Percentiles rank a stretch among this genome's conserved stretches.
Conservation (phyloP, 2,329 filamentous ascomycete genomes). For the Aspergillus calidoustus region DNA sequence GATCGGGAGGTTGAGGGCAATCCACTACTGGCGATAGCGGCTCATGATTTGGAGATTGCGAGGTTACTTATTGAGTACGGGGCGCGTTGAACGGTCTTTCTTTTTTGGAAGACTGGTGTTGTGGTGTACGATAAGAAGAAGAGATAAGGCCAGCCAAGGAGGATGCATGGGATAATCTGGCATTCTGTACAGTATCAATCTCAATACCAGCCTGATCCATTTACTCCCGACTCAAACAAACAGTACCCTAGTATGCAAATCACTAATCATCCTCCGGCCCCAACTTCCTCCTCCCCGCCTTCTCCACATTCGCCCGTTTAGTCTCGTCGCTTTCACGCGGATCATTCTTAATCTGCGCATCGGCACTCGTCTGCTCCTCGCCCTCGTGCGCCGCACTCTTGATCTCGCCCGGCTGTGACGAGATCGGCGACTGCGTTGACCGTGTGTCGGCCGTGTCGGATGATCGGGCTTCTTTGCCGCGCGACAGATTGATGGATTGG, state of each 20-base stretch:
- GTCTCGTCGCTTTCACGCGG: neutral
- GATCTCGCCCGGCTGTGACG: neutral
- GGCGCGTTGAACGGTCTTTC: neutral
- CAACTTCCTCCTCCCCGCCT: slow-evolving; percentile 8
- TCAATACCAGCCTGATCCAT: too few relatives aligned
- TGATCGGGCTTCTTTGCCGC: slow-evolving; percentile 8
- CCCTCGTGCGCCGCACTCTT: slow-evolving; percentile 19
- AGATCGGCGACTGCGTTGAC: slow-evolving; percentile 10
- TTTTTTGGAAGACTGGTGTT: too few relatives aligned
- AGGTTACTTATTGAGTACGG: neutral
- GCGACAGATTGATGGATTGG: slow-evolving; percentile 10
- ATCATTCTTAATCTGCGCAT: slow-evolving; percentile 17
- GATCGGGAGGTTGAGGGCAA: too few relatives aligned
- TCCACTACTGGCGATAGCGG: neutral
- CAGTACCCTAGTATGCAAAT: neutral
- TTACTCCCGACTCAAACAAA: too few relatives aligned
- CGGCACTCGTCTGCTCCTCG: slow-evolving; percentile 14
- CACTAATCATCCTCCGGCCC: slow-evolving; percentile 14
- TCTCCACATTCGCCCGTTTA: slow-evolving; percentile 17
- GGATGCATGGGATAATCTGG: too few relatives aligned
- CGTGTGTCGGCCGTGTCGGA: slow-evolving; percentile 5
- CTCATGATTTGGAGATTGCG: neutral
- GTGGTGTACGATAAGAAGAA: too few relatives aligned
- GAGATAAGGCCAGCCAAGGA: too few relatives aligned
- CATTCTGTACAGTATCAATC: too few relatives aligned